phyloP scores from a whole-genome alignment of 306 rosid species.

The Fragaria vesca region DNA sequence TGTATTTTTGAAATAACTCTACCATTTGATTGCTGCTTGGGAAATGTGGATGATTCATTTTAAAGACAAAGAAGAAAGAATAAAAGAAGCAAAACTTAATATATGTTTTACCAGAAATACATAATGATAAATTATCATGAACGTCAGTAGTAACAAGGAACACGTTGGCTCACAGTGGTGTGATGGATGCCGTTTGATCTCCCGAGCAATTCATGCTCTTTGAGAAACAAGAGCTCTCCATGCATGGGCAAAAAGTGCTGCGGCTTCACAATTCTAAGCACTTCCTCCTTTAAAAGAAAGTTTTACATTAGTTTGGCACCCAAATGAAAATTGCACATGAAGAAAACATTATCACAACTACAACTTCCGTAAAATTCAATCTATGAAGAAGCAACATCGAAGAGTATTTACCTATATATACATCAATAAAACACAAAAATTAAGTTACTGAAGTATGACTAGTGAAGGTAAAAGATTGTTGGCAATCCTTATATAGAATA shows the following conservation, averaged over 20 bases:
- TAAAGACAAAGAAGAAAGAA: neutral
- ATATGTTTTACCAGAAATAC: neutral
- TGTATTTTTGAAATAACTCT: neutral
- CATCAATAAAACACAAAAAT: neutral
- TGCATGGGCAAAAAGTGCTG: constrained; percentile 98
- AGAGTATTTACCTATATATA: neutral
- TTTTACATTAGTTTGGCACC: constrained; percentile 21
- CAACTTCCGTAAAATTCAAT: neutral
- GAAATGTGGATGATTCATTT: neutral
- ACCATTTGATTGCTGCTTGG: neutral
- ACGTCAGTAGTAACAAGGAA: constrained; percentile 25
- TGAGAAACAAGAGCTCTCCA: constrained; percentile 93
- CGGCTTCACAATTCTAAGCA: constrained; percentile 92
- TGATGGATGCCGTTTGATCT: constrained; percentile 94
- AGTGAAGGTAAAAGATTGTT: too few species aligned
- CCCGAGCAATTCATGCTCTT: constrained; percentile 91
- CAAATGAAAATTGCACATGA: constrained; percentile 17
- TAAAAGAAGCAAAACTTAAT: neutral
- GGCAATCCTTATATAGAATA: too few species aligned
- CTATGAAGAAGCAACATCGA: neutral
- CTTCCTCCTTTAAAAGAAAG: constrained; percentile 73
- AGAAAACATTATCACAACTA: neutral
- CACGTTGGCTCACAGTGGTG: constrained; percentile 67
- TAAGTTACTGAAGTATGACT: neutral
- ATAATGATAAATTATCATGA: constrained; percentile 12